Evolutionary conservation across 768 basidiomycete genomes (phyloP).

Genomic region (Lactifluus subvellereus): DNA sequence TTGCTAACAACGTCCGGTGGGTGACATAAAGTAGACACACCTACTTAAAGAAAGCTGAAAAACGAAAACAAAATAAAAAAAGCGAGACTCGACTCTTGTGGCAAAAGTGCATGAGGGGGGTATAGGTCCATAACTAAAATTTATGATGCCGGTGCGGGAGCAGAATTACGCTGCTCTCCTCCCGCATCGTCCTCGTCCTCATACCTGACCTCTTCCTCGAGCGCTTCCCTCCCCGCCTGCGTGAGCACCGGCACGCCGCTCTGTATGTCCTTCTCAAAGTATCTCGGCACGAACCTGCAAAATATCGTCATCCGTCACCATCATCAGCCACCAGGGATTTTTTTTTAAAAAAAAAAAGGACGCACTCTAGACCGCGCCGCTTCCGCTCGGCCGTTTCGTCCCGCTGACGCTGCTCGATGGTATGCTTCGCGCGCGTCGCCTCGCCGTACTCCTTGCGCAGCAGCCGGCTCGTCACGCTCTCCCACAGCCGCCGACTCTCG

Average conservation of each 20-base stretch:
- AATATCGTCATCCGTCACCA: background rate
- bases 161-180: background rate
- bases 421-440: slow-evolving; percentile 86
- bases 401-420: slow-evolving; percentile 89
- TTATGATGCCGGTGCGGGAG: background rate
- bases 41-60: background rate
- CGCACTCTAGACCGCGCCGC: slow-evolving; percentile 70
- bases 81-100: background rate
- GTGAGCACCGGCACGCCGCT: slow-evolving; percentile 67
- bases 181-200: slow-evolving; percentile 19
- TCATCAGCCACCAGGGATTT: too few species aligned
- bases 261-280: slow-evolving; percentile 66
- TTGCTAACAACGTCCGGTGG: background rate
- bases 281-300: slow-evolving; percentile 61
- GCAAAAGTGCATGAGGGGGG: background rate
- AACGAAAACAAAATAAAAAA: background rate
- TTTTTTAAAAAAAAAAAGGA: slow-evolving; percentile 24
- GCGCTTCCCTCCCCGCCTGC: slow-evolving; percentile 57
- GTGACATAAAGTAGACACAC: background rate
- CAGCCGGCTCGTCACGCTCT: slow-evolving; percentile 67
- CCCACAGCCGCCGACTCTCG: slow-evolving; percentile 89
- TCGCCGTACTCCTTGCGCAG: slow-evolving; percentile 82
- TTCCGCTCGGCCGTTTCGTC: slow-evolving; percentile 86
- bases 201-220: slow-evolving; percentile 62
- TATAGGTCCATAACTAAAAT: background rate